Percentiles rank a stretch among this genome's conserved stretches.
Evolutionary conservation across 345 rosid species (phyloP).

Genomic region (Melaleuca alternifolia): DNA sequence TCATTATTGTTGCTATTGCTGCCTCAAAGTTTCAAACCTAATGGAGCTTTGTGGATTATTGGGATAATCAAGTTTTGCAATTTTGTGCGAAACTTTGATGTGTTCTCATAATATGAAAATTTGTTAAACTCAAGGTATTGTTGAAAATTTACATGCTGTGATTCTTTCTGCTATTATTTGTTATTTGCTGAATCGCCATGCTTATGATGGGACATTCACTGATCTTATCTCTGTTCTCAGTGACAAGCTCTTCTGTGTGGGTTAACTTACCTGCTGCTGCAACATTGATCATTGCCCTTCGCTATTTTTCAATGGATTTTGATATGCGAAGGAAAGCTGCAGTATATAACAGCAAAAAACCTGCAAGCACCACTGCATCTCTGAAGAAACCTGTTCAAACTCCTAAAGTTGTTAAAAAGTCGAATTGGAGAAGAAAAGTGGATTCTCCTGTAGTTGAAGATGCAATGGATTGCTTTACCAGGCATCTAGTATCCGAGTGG

Average conservation of each 20-base stretch:
- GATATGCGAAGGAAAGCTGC: constrained; percentile 76
- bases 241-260: constrained; percentile 95
- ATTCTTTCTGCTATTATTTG: background rate
- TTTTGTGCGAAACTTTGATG: background rate
- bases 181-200: background rate
- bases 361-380: constrained; percentile 14
- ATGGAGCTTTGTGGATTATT: background rate
- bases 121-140: background rate
- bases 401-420: constrained; percentile 32
- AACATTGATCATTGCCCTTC: constrained; percentile 62
- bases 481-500: constrained; percentile 90
- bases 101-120: background rate
- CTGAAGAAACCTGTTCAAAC: constrained; percentile 29
- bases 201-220: constrained; percentile 5
- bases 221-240: constrained; percentile 31
- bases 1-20: background rate
- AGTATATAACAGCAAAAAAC: constrained; percentile 45
- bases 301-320: constrained; percentile 72
- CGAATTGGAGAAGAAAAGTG: constrained; percentile 86
- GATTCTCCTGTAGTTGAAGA: constrained; percentile 84
- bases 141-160: background rate
- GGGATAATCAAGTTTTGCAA: background rate
- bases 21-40: background rate
- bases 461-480: constrained; percentile 76
- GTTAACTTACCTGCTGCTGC: constrained; percentile 95